These are phyloP conservation scores for Cornus kousa DNA, from an alignment of 148 eudicot genomes.

Conservation along the genomic window DNA sequence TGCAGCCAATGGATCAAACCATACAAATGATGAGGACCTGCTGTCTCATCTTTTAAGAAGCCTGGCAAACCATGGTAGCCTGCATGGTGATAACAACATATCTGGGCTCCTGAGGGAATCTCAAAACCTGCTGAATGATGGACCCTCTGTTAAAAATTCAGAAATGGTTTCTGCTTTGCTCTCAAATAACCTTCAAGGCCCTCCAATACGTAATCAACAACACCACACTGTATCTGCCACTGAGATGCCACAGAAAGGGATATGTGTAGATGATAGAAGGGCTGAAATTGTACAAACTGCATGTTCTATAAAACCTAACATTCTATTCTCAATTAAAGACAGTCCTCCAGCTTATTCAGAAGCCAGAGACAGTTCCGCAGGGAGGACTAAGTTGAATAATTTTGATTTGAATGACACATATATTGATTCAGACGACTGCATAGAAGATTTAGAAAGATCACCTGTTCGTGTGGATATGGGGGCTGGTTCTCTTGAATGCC, in stretches of 20 bases:
- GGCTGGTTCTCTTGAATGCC: constrained; percentile 17
- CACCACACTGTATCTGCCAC: constrained; percentile 21
- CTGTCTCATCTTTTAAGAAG: constrained; percentile 64
- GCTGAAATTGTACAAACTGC: constrained; percentile 20
- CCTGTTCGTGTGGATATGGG: constrained; percentile 14
- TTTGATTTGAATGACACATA: constrained; percentile 65
- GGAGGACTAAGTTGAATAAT: constrained; percentile 29
- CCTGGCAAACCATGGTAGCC: constrained; percentile 48
- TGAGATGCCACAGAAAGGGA: constrained; percentile 23
- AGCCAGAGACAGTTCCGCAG: constrained; percentile 24
- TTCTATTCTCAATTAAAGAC: constrained; percentile 16
- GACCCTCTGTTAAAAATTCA: constrained; percentile 30
- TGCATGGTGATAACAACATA: constrained; percentile 37
- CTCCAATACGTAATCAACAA: constrained; percentile 32
- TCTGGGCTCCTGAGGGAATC: constrained; percentile 43
- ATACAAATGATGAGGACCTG: constrained; percentile 59
- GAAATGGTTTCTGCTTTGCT: constrained; percentile 41
- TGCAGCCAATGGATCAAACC: constrained; percentile 62
- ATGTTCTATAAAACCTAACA: constrained; percentile 24
- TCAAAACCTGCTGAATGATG: constrained; percentile 38
- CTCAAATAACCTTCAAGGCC: constrained; percentile 29
- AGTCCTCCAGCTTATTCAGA: constrained; percentile 18
- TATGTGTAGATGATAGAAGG: constrained; percentile 21
- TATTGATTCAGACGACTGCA: constrained; percentile 48
- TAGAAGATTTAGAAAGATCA: constrained; percentile 27